phyloP scores from a whole-genome alignment of 768 basidiomycete genomes.

The Coprinopsis sp. region DNA sequence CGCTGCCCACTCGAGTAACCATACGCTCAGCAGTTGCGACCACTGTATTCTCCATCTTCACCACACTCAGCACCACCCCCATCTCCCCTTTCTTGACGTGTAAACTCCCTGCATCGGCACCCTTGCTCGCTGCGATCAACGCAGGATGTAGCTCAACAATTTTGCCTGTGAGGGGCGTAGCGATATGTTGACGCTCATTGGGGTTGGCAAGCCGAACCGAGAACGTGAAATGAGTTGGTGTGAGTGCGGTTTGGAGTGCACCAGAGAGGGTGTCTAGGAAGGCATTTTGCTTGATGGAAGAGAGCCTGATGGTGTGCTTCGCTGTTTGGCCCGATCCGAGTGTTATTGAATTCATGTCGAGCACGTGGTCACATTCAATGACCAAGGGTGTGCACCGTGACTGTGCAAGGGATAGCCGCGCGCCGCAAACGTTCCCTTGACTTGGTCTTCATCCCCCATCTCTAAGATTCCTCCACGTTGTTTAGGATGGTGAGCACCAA shows the following conservation, averaged over 20 bases:
- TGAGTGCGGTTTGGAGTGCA: conserved; percentile 28
- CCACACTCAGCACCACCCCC: conserved; percentile 30
- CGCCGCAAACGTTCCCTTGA: too few species aligned
- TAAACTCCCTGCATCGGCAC: neutral
- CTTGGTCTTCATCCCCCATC: too few species aligned
- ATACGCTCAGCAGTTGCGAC: conserved; percentile 24
- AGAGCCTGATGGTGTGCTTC: conserved; percentile 29
- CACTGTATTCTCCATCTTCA: conserved; percentile 39
- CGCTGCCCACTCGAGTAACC: conserved; percentile 27
- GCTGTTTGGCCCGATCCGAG: conserved; percentile 5
- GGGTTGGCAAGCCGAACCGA: conserved; percentile 29
- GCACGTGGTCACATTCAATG: too few species aligned
- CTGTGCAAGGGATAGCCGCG: too few species aligned
- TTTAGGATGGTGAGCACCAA: too few species aligned
- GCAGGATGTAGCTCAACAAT: conserved; percentile 32
- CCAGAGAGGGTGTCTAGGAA: conserved; percentile 33
- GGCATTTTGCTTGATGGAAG: conserved; percentile 29
- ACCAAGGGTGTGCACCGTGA: too few species aligned
- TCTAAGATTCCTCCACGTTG: too few species aligned
- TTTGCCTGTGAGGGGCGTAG: conserved; percentile 33
- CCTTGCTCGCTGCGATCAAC: conserved; percentile 11
- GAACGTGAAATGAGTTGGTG: conserved; percentile 25
- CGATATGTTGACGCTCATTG: conserved; percentile 26
- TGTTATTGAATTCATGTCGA: too few species aligned
- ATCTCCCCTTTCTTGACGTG: conserved; percentile 32